These are phyloP conservation scores for Suillus weaverae DNA, from an alignment of 768 basidiomycete species.

Conservation along the genomic window DNA sequence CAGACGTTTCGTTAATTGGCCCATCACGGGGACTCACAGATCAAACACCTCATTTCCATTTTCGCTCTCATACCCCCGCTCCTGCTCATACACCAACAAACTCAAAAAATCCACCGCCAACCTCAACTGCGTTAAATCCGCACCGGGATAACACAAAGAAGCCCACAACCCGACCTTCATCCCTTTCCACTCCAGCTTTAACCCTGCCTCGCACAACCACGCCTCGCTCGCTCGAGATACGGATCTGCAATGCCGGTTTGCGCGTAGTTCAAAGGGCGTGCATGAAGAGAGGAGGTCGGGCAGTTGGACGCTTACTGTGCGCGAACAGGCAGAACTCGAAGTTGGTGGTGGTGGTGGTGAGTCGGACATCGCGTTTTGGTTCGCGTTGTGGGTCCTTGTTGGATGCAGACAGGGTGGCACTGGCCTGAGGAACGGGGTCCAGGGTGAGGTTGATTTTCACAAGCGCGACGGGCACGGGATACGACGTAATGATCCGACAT, in stretches of 20 bases:
- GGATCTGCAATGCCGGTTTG: conserved; percentile 28
- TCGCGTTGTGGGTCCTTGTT: background rate
- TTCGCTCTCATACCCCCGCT: conserved; percentile 14
- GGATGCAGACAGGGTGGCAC: too few species aligned
- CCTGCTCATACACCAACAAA: conserved; percentile 36
- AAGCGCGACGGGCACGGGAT: conserved; percentile 1
- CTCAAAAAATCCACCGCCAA: conserved; percentile 52
- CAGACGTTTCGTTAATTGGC: conserved; percentile 11
- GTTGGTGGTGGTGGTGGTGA: background rate
- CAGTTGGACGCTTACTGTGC: conserved; percentile 29
- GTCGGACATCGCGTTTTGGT: background rate
- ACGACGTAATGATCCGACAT: background rate
- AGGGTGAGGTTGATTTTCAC: background rate
- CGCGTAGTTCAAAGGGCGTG: conserved; percentile 25
- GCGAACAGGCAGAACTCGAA: background rate
- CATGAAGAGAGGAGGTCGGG: conserved; percentile 29
- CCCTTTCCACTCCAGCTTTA: conserved; percentile 22
- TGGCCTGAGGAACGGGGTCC: background rate
- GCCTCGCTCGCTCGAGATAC: conserved; percentile 30
- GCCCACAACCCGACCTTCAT: conserved; percentile 53
- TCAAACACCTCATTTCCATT: conserved; percentile 16
- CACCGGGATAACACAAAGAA: conserved; percentile 57
- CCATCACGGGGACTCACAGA: conserved; percentile 20
- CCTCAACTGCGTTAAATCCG: conserved; percentile 55
- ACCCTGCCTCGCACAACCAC: conserved; percentile 25